These are phyloP conservation scores for Amoebophrya sp. DNA, from an alignment of 169 alveolate species.

Conservation along the genomic window DNA sequence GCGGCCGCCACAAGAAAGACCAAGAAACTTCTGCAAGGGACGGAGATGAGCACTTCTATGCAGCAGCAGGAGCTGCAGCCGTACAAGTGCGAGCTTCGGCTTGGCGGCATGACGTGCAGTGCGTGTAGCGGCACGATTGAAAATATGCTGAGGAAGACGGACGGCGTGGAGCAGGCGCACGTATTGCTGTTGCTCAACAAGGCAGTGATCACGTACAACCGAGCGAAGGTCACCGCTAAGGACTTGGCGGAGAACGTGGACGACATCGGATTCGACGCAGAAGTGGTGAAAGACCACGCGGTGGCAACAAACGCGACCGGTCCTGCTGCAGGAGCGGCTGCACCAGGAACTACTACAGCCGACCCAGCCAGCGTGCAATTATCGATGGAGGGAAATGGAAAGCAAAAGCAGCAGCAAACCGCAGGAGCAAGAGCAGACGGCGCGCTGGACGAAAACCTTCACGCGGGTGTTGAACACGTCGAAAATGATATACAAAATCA, in stretches of 20 bases:
- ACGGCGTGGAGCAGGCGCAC: conserved; percentile 26
- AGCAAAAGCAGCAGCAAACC: too few species aligned
- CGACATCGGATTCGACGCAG: conserved; percentile 31
- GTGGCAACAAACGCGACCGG: neutral
- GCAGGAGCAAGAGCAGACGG: too few species aligned
- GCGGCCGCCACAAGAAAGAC: too few species aligned
- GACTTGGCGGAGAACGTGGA: conserved; percentile 23
- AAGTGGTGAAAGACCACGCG: neutral
- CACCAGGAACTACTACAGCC: neutral
- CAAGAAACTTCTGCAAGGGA: too few species aligned
- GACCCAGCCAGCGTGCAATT: too few species aligned
- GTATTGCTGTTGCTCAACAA: conserved; percentile 8
- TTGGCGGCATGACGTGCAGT: conserved; percentile 31
- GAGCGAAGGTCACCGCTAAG: neutral
- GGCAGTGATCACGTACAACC: conserved; percentile 12
- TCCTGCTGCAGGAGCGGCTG: neutral
- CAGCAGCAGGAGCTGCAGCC: too few species aligned
- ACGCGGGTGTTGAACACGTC: neutral
- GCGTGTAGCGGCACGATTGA: conserved; percentile 26
- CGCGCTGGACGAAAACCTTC: neutral
- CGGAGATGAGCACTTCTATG: too few species aligned
- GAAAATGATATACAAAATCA: too few species aligned
- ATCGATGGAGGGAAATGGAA: too few species aligned
- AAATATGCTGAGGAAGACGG: neutral
- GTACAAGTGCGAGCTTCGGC: neutral